These are phyloP conservation scores for Pseudogymnoascus sp. DNA, from an alignment of 2,329 filamentous ascomycete species.

Conservation along the genomic window DNA sequence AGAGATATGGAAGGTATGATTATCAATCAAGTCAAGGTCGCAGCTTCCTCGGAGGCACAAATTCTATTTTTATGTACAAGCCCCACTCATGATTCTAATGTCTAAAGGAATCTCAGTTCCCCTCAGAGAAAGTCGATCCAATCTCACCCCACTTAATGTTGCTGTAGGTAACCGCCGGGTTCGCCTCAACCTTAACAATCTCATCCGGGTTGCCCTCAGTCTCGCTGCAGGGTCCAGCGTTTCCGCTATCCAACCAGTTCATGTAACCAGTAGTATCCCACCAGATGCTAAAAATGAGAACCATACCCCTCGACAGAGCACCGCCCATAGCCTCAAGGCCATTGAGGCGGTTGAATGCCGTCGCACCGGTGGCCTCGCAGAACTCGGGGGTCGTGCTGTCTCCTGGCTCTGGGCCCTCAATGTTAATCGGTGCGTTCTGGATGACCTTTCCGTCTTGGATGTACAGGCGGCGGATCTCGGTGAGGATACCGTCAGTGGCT, in stretches of 20 bases:
- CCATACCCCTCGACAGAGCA: slow-evolving; percentile 36
- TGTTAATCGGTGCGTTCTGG: slow-evolving; percentile 33
- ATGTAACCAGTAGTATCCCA: slow-evolving; percentile 45
- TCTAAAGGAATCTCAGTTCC: background rate
- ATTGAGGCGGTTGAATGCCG: slow-evolving; percentile 27
- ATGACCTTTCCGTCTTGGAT: slow-evolving; percentile 31
- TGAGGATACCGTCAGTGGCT: slow-evolving; percentile 32
- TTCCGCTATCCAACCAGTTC: slow-evolving; percentile 47
- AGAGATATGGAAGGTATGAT: too few relatives aligned
- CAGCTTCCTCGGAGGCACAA: background rate
- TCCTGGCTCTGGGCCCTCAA: slow-evolving; percentile 25
- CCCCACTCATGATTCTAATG: background rate
- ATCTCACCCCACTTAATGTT: slow-evolving; percentile 54
- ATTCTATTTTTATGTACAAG: slow-evolving; percentile 5
- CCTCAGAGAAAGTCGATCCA: slow-evolving; percentile 37
- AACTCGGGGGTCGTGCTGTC: slow-evolving; percentile 32
- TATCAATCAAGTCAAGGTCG: too few relatives aligned
- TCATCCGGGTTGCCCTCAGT: slow-evolving; percentile 44
- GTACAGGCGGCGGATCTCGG: slow-evolving; percentile 41
- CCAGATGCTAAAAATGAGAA: slow-evolving; percentile 47
- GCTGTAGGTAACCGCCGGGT: slow-evolving; percentile 44
- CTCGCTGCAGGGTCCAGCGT: slow-evolving; percentile 44
- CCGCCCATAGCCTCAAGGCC: slow-evolving; percentile 37
- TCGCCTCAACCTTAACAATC: slow-evolving; percentile 39
- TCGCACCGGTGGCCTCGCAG: slow-evolving; percentile 29